Base-by-base conservation (phyloP, 805 yeast species). In the Naumovozyma castellii region DNA sequence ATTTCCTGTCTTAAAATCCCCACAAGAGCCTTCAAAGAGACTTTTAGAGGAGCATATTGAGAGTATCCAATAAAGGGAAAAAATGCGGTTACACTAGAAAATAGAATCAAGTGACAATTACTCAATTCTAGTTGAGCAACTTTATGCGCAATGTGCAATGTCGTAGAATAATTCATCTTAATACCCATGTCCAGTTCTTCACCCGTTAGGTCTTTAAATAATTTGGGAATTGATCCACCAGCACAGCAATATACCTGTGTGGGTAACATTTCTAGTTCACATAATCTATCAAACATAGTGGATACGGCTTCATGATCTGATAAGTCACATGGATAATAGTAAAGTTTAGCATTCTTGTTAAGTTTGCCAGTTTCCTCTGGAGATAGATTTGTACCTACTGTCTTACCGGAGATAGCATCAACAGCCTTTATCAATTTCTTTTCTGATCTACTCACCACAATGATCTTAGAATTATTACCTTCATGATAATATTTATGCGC, bases 41-140 rank as follows among this genome's bases (percentile, higher is more conserved):
- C 80, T 57, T 92, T 92, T 48, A 78, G 61, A 1, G 99, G 98
- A 0, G 92, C 88, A 56, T 92, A 92, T 51, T 85, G 90, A 0
- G 78, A 72, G 57, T 92, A 92, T 0, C 99, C 99, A 34, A 86
- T 83, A 54, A 90, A 81, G 4, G 96, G 86, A 65, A 76, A 90
- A 48, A 81, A 76, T 2, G 94, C 87, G 8, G 81, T 76, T 3
- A 78, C 83, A 2, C 95, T 84, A 0, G 95, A 83, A 51, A 72
- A 80, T 44, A 69, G 73, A 18, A 77, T 75, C 48, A 77, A 71
- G 53, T 71, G 80, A 42, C 78, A 73, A 32, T 47, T 62, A 27
- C n/a, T 62, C 3, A 49, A 52, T 30, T 44, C 38, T 50, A 70
- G 54, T 20, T 63, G 63, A 57, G 67, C 78, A 46, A 73, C 61